Evolutionary conservation across 192 early-diverging fungal genomes (phyloP), one percentile per base, ranked within the genome.

Genomic region (Coemansia sp.): DNA sequence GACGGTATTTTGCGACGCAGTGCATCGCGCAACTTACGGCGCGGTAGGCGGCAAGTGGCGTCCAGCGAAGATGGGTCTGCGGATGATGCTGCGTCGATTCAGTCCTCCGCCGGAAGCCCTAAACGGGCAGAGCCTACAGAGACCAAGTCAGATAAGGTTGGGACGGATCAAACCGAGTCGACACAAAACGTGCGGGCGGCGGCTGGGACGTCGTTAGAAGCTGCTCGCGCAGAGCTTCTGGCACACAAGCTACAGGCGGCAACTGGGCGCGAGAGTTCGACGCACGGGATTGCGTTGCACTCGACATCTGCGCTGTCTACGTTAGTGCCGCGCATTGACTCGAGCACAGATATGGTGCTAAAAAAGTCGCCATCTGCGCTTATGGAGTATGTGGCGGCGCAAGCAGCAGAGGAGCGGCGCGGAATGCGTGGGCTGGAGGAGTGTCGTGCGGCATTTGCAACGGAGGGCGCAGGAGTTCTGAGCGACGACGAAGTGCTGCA

Each of bases 401-500:
- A 76, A 51, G 63, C 67, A 54, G 57, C 19, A 0, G 66, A 64
- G 36, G 56, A 14, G 21, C 39, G 7, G 32, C 19, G 22, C 11
- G 36, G 52, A 11, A 17, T 61, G 53, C 83, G 83, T 6, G 51
- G 82, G 21, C 30, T 85, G 7, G 80, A 78, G 9, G 75, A 68
- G 25, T 84, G 83, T 68, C 70, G 68, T 6, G 67, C 66, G 11
- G 68, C 76, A 30, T 60, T 82, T 53, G 67, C 56, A 25, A 30
- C 79, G 0, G 63, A 72, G 55, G 79, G 79, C 4, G 64, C 87
- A 0, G 29, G 64, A 21, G 56, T 57, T 20, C 82, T 95, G 6
- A 76, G 63, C 54, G 91, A 97, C 73, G 91, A 91, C 50, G 92
- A 97, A 64, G 67, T 97, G 25, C 61, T 93, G 31, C 58, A 74